A percentile compares a stretch with the other conserved stretches of the same genome.
Evolutionary conservation across 2,329 filamentous ascomycete species (phyloP).

Genomic region (Celoporthe dispersa): DNA sequence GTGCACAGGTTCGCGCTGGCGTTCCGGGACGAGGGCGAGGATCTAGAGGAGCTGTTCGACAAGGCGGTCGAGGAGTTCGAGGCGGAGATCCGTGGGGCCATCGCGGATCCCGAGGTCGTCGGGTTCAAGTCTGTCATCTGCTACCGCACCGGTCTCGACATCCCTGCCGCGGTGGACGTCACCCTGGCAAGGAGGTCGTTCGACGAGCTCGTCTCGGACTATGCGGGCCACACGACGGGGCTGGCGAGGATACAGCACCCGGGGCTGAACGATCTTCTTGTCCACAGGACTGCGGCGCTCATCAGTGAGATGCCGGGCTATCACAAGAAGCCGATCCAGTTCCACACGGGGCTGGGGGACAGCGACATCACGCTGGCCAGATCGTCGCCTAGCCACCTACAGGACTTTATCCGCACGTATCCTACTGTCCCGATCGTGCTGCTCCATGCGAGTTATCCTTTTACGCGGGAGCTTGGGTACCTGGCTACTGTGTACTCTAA

Average conservation of each 20-base stretch:
- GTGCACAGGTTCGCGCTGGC: conserved; percentile 49
- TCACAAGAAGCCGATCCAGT: conserved; percentile 74
- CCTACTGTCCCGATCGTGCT: conserved; percentile 74
- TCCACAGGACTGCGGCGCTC: conserved; percentile 65
- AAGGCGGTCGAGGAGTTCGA: conserved; percentile 56
- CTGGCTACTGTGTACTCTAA: conserved; percentile 78
- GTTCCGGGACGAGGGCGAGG: conserved; percentile 42
- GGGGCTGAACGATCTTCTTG: conserved; percentile 70
- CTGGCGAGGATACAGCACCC: conserved; percentile 64
- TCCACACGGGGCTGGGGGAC: conserved; percentile 83
- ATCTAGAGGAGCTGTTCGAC: conserved; percentile 45
- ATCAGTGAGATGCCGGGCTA: conserved; percentile 52
- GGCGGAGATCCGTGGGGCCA: conserved; percentile 56
- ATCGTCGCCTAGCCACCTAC: conserved; percentile 76
- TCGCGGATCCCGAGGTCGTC: conserved; percentile 70
- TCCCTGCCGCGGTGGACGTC: conserved; percentile 52
- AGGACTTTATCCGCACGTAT: conserved; percentile 72
- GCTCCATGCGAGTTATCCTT: conserved; percentile 82
- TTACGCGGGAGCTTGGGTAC: conserved; percentile 77
- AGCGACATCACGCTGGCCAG: conserved; percentile 73
- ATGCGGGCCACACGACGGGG: conserved; percentile 34
- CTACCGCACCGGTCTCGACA: conserved; percentile 74
- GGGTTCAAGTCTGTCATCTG: conserved; percentile 86
- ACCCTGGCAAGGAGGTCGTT: conserved; percentile 48
- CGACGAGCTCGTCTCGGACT: conserved; percentile 39